Percentiles rank a stretch among this genome's conserved stretches.
Evolutionary conservation across 495 filamentous ascomycete genomes (phyloP).

Genomic region (Lophiostoma macrostomum): DNA sequence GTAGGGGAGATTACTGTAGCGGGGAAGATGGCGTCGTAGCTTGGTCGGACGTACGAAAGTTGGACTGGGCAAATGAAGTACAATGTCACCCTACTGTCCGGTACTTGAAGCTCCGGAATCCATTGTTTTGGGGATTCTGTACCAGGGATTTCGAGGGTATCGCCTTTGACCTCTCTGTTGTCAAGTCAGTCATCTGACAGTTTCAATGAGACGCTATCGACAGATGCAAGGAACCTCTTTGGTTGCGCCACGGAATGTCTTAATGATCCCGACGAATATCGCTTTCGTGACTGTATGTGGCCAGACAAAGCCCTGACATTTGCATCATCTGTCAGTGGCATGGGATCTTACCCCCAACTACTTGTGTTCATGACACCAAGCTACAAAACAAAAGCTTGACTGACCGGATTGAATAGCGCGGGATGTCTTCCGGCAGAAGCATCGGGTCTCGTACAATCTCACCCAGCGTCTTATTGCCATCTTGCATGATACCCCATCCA

Average conservation of each 20-base stretch:
- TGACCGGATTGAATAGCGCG: slow-evolving; percentile 1
- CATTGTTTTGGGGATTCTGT: slow-evolving; percentile 7
- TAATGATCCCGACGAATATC: no score
- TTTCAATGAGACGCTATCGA: no score
- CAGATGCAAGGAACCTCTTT: no score
- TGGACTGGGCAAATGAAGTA: slow-evolving; percentile 17
- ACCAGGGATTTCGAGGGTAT: background rate
- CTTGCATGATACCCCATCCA: slow-evolving; percentile 5
- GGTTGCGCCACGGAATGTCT: no score
- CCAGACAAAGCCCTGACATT: no score
- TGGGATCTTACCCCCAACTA: no score
- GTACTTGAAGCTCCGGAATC: slow-evolving; percentile 8
- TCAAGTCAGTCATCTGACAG: no score
- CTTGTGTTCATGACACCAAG: background rate
- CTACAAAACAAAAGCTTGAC: background rate
- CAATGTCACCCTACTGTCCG: slow-evolving; percentile 3
- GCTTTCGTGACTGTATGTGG: no score
- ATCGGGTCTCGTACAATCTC: background rate
- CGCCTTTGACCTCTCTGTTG: slow-evolving; percentile 3
- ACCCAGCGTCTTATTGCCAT: slow-evolving; percentile 4
- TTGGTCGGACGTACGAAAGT: background rate
- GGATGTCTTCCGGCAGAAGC: background rate
- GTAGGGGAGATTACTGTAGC: background rate
- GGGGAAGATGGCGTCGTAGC: slow-evolving; percentile 19
- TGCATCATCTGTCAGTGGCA: no score